phyloP scores from a whole-genome alignment of 2,329 filamentous ascomycete genomes.

The Colletotrichum sp. region DNA sequence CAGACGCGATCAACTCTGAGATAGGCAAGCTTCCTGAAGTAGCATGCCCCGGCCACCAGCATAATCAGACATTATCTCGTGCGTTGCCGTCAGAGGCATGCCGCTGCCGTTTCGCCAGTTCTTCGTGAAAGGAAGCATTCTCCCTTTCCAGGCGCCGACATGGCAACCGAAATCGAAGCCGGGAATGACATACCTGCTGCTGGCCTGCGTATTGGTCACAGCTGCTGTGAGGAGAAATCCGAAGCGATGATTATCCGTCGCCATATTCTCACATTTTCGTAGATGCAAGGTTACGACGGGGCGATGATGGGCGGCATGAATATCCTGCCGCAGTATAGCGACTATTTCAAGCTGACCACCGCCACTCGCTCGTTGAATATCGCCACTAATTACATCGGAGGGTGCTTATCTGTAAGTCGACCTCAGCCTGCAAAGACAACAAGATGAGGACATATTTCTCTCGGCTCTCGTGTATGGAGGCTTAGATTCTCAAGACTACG shows the following conservation, averaged over 20 bases:
- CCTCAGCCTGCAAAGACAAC: background rate
- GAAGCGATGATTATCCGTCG: background rate
- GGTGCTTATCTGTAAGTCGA: background rate
- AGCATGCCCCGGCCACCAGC: background rate
- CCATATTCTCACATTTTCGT: rapidly evolving
- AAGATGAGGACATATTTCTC: too few species aligned
- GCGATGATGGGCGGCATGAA: slow-evolving; percentile 8
- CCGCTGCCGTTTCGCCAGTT: background rate
- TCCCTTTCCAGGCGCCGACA: background rate
- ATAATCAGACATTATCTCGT: background rate
- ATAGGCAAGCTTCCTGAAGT: background rate
- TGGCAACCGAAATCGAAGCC: background rate
- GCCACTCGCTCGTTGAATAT: background rate
- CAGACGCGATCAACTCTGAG: background rate
- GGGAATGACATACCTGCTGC: background rate
- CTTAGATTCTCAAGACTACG: too few species aligned
- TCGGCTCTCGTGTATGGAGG: too few species aligned
- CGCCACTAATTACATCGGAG: background rate
- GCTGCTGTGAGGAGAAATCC: background rate
- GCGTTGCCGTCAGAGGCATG: background rate
- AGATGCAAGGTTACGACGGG: slow-evolving; percentile 3
- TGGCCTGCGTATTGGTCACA: background rate
- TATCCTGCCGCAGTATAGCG: background rate
- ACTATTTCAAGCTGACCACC: background rate
- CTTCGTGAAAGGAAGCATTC: background rate